These are phyloP conservation scores for Alternaria arborescens DNA, from an alignment of 2,329 filamentous ascomycete genomes.

Conservation along the genomic window DNA sequence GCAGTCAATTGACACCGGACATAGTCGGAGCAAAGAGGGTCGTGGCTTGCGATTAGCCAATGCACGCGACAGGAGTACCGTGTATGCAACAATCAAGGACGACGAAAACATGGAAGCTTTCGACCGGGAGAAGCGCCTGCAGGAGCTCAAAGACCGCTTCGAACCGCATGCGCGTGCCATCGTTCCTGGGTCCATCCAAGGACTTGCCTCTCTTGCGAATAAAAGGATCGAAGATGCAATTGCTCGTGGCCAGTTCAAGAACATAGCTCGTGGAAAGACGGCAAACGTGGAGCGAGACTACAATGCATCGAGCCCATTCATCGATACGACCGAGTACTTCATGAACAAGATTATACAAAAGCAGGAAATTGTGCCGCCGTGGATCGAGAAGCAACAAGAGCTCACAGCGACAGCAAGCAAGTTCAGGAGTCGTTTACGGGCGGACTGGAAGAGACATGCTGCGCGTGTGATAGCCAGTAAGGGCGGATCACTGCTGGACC, in stretches of 20 bases:
- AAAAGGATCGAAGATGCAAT: conserved; percentile 95
- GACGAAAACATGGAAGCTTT: conserved; percentile 69
- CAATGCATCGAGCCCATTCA: conserved; percentile 83
- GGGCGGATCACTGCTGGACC: conserved; percentile 77
- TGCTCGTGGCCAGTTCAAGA: conserved; percentile 85
- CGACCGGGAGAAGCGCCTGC: conserved; percentile 75
- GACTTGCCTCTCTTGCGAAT: conserved; percentile 84
- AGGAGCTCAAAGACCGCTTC: conserved; percentile 83
- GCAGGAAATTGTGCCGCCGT: conserved; percentile 93
- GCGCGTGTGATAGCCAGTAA: conserved; percentile 78
- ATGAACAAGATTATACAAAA: conserved; percentile 99
- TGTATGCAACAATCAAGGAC: conserved; percentile 61
- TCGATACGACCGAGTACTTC: conserved; percentile 96
- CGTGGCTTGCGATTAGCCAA: conserved; percentile 59
- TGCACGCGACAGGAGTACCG: conserved; percentile 66
- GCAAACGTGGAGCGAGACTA: conserved; percentile 82
- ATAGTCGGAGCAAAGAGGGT: conserved; percentile 50
- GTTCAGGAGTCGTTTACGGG: conserved; percentile 78
- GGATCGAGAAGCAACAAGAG: conserved; percentile 99
- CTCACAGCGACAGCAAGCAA: conserved; percentile 71
- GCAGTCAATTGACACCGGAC: conserved; percentile 44
- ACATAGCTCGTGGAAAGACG: conserved; percentile 74
- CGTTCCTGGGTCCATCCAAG: conserved; percentile 79
- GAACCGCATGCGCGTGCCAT: conserved; percentile 74
- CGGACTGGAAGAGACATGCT: conserved; percentile 86